Conservation (phyloP, 768 basidiomycete species). For the Gautieria morchelliformis region DNA sequence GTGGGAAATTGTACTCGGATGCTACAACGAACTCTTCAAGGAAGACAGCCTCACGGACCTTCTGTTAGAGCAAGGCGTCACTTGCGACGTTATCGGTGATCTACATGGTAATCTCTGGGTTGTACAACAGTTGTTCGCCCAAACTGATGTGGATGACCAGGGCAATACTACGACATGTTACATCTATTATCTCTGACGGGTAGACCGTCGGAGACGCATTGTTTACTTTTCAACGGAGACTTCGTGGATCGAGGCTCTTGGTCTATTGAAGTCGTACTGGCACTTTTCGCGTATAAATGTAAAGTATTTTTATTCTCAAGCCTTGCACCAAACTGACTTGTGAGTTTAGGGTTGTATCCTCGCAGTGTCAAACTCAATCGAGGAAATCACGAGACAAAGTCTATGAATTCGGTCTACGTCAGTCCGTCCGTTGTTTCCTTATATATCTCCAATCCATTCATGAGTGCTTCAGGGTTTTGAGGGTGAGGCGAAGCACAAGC, state of each 20-base stretch:
- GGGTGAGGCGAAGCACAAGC: conserved; percentile 94
- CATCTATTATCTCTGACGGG: conserved; percentile 83
- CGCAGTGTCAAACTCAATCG: conserved; percentile 86
- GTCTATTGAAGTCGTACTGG: conserved; percentile 88
- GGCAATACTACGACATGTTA: conserved; percentile 91
- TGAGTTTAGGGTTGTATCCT: conserved; percentile 73
- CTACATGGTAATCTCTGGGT: conserved; percentile 60
- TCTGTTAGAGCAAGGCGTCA: conserved; percentile 62
- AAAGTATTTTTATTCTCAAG: not conserved
- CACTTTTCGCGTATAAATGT: conserved; percentile 95
- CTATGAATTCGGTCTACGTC: conserved; percentile 65
- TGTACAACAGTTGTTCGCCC: conserved; percentile 6
- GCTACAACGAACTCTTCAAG: conserved; percentile 60
- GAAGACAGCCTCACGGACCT: conserved; percentile 80
- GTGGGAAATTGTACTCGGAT: conserved; percentile 93
- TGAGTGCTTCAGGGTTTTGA: conserved; percentile 66
- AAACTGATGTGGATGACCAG: conserved; percentile 28
- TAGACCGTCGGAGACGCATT: conserved; percentile 76
- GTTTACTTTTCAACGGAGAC: conserved; percentile 87
- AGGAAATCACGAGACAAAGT: conserved; percentile 94
- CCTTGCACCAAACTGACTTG: not conserved
- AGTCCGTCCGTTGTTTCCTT: conserved; percentile 35
- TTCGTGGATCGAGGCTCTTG: conserved; percentile 96
- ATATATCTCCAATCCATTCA: not conserved
- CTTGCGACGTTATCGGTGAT: conserved; percentile 92